These are phyloP conservation scores for Myochromella boudieri DNA, from an alignment of 768 basidiomycete genomes.

Conservation along the genomic window DNA sequence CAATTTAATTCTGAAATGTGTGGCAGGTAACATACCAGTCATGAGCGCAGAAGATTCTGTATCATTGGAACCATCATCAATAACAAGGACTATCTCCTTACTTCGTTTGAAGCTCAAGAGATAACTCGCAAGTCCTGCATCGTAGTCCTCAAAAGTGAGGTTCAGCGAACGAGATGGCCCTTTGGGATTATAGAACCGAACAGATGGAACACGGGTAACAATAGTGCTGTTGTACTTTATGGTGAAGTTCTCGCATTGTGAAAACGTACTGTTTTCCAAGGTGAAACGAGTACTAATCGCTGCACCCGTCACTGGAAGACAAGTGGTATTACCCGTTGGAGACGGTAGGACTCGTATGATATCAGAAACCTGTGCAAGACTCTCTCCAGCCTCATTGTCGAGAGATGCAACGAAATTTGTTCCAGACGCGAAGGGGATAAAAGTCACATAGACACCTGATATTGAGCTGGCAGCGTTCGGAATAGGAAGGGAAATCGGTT, in stretches of 20 bases:
- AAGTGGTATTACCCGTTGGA: slow-evolving; percentile 35
- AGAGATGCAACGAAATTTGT: slow-evolving; percentile 56
- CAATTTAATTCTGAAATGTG: neutral
- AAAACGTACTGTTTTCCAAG: slow-evolving; percentile 26
- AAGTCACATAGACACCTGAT: slow-evolving; percentile 44
- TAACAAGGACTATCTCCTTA: slow-evolving; percentile 40
- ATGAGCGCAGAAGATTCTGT: slow-evolving; percentile 43
- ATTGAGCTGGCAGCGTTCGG: slow-evolving; percentile 33
- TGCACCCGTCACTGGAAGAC: slow-evolving; percentile 28
- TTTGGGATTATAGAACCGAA: slow-evolving; percentile 39
- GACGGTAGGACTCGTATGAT: slow-evolving; percentile 45
- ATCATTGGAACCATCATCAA: slow-evolving; percentile 39
- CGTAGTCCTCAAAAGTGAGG: slow-evolving; percentile 22
- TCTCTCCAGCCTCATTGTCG: slow-evolving; percentile 42
- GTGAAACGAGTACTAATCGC: slow-evolving; percentile 27
- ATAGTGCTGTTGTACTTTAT: slow-evolving; percentile 38
- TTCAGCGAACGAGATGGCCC: slow-evolving; percentile 30
- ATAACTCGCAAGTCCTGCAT: slow-evolving; percentile 39
- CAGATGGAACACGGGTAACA: slow-evolving; percentile 27
- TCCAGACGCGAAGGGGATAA: slow-evolving; percentile 50
- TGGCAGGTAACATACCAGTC: slow-evolving; percentile 29
- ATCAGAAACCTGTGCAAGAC: slow-evolving; percentile 44
- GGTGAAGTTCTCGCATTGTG: slow-evolving; percentile 51
- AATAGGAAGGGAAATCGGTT: slow-evolving; percentile 47
- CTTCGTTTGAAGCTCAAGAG: slow-evolving; percentile 37